Evolutionary conservation across 306 rosid species (phyloP).

Genomic region (Parietaria judaica): DNA sequence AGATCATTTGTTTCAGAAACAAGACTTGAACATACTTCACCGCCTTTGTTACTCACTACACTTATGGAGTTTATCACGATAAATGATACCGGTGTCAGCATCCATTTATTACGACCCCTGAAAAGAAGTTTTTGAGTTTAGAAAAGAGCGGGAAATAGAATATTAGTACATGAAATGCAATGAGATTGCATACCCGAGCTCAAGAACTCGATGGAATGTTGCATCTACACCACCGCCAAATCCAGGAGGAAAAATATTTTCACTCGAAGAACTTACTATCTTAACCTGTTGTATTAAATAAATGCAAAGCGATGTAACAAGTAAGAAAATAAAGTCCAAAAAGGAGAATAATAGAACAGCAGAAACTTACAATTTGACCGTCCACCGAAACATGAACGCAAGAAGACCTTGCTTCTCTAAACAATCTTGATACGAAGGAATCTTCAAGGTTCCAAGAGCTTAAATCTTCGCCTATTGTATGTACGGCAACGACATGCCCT

Average conservation of each 20-base stretch:
- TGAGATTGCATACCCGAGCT: conserved; percentile 41
- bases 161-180: background rate
- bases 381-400: conserved; percentile 71
- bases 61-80: conserved; percentile 48
- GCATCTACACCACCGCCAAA: conserved; percentile 76
- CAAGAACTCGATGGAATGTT: conserved; percentile 70
- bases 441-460: conserved; percentile 26
- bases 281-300: conserved; percentile 42
- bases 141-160: background rate
- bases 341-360: conserved; percentile 3
- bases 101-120: conserved; percentile 49
- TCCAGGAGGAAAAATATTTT: conserved; percentile 55
- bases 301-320: conserved; percentile 15
- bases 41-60: conserved; percentile 24
- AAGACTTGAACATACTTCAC: conserved; percentile 24
- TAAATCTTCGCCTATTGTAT: conserved; percentile 31
- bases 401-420: conserved; percentile 29
- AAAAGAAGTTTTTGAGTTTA: conserved; percentile 15
- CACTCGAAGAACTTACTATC: conserved; percentile 41
- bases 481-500: conserved; percentile 55
- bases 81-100: conserved; percentile 67
- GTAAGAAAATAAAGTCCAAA: conserved; percentile 15
- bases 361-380: conserved; percentile 38
- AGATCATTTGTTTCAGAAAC: conserved; percentile 17
- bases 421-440: conserved; percentile 33